Base-by-base conservation (phyloP, 2,329 filamentous ascomycete species). In the Uncinocarpus reesii region DNA sequence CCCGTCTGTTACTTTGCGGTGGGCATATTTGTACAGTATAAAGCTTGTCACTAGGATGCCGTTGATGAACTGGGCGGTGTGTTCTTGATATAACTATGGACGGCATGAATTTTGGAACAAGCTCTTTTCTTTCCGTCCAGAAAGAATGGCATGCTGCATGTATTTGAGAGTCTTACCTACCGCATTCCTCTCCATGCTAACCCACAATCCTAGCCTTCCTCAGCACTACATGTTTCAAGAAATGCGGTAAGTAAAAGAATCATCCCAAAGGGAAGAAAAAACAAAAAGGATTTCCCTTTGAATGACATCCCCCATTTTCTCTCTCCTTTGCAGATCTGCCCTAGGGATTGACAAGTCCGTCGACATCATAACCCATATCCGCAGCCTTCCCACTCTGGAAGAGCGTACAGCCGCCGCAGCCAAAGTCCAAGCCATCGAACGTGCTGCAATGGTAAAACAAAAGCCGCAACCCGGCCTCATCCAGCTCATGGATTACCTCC, bases 141-240 rank as follows among this genome's bases (percentile, higher is more conserved):
- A n/a, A n/a, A n/a, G n/a, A n/a, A n/a, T n/a, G n/a, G n/a, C n/a
- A n/a, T n/a, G n/a, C n/a, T n/a, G n/a, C n/a, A n/a, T n/a, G n/a
- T n/a, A n/a, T n/a, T n/a, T n/a, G n/a, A n/a, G n/a, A n/a, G n/a
- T n/a, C n/a, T n/a, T n/a, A n/a, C n/a, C n/a, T n/a, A n/a, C n/a
- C n/a, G n/a, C n/a, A n/a, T n/a, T n/a, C n/a, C n/a, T n/a, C n/a
- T n/a, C n/a, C 36, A 40, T 24, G 41, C 41, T 43, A 43, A 43
- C 41, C 26, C 7, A 31, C 23, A 40, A 37, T 7, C 35, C 54
- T 54, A 94, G 88, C 63, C 71, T 89, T 50, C 90, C 90, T 0
- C 90, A 96, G 67, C 92, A 84, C 57, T 86, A 95, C 75, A 98
- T 96, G 90, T 96, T 96, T 68, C 65, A 69, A 16, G 77, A 93